Conservation (phyloP, 768 basidiomycete genomes). For the Vararia minispora region DNA sequence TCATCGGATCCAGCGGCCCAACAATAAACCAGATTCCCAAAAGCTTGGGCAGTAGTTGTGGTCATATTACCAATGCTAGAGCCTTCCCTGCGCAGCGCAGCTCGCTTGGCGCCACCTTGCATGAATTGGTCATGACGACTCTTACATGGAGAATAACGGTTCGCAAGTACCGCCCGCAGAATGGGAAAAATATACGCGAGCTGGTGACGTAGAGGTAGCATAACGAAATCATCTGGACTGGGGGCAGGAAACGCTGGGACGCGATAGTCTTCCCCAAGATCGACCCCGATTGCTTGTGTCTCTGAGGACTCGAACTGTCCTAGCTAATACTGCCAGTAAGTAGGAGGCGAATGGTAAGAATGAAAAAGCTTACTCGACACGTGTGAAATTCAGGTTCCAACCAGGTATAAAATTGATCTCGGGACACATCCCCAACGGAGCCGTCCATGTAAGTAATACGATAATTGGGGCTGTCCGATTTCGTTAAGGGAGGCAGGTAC, state of each 20-base stretch:
- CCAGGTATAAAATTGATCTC: conserved; percentile 45
- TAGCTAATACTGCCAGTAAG: conserved; percentile 24
- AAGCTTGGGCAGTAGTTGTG: too few relatives aligned
- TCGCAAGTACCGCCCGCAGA: conserved; percentile 45
- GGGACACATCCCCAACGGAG: conserved; percentile 26
- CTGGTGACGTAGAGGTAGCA: conserved; percentile 43
- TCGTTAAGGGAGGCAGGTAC: conserved; percentile 35
- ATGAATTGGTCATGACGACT: conserved; percentile 43
- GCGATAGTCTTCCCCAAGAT: conserved; percentile 23
- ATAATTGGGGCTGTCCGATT: conserved; percentile 35
- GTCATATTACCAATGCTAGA: too few relatives aligned
- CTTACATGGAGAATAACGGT: conserved; percentile 41
- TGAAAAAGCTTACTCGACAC: conserved; percentile 36
- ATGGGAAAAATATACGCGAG: conserved; percentile 58
- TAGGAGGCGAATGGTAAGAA: not conserved
- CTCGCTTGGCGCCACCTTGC: conserved; percentile 43
- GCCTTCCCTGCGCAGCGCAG: too few relatives aligned
- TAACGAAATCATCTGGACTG: conserved; percentile 28
- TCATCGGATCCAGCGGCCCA: too few relatives aligned
- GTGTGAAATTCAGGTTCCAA: conserved; percentile 50
- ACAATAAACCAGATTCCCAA: too few relatives aligned
- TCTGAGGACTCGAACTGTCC: conserved; percentile 49
- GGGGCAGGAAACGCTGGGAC: conserved; percentile 33
- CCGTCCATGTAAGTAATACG: conserved; percentile 50
- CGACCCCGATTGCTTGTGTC: conserved; percentile 22